Evolutionary conservation across 306 rosid species (phyloP).

Genomic region (Rosa rugosa): DNA sequence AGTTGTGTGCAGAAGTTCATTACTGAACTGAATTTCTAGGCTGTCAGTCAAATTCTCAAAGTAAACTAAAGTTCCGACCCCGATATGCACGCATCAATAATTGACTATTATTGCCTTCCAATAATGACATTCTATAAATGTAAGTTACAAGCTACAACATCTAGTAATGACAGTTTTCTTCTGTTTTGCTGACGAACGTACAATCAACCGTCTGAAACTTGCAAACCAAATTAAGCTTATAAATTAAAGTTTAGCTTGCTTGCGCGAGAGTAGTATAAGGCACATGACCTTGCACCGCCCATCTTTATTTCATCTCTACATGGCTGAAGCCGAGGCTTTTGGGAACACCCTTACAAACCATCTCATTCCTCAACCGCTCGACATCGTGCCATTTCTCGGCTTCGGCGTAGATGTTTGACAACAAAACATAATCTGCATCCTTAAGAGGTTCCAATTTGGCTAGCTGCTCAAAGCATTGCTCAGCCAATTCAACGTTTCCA

Average conservation of each 20-base stretch:
- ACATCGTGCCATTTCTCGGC: conserved; percentile 63
- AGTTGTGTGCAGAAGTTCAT: conserved; percentile 4
- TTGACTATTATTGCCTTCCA: neutral
- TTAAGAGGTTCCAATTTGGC: conserved; percentile 40
- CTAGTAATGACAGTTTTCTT: neutral
- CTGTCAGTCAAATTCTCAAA: conserved; percentile 2
- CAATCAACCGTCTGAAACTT: neutral
- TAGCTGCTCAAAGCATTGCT: conserved; percentile 53
- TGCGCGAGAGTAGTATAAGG: neutral
- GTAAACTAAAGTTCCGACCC: neutral
- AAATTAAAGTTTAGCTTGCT: neutral
- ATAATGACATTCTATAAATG: neutral
- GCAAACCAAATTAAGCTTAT: neutral
- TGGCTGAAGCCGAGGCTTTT: conserved; percentile 59
- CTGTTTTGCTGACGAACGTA: neutral
- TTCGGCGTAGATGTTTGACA: conserved; percentile 70
- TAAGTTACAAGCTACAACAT: neutral
- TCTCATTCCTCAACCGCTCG: conserved; percentile 53
- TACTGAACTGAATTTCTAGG: neutral
- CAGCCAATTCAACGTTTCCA: conserved; percentile 52
- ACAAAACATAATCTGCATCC: conserved; percentile 62
- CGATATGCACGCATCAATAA: neutral
- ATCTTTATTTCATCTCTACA: conserved; percentile 24
- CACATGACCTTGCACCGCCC: neutral
- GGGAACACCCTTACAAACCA: conserved; percentile 42